These are phyloP conservation scores for Sphaerulina musiva DNA, from an alignment of 2,329 filamentous ascomycete species.

Conservation along the genomic window DNA sequence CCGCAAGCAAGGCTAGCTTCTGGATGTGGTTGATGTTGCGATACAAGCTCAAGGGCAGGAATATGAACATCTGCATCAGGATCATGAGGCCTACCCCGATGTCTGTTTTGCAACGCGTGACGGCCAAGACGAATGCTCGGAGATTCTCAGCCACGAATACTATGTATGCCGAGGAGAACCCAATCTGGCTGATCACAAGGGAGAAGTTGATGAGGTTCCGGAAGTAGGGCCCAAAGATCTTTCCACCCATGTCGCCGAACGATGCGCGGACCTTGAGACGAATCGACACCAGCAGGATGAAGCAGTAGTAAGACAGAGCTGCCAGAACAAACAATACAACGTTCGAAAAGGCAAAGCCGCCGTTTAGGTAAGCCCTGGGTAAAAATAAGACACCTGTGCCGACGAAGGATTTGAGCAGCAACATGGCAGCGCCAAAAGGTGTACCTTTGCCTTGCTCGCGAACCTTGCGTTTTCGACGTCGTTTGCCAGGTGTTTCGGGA, in stretches of 20 bases:
- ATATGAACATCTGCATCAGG: slow-evolving; percentile 89
- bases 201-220: slow-evolving; percentile 78
- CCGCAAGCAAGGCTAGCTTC: slow-evolving; percentile 86
- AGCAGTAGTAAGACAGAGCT: slow-evolving; percentile 89
- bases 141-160: slow-evolving; percentile 95
- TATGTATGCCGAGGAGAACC: slow-evolving; percentile 91
- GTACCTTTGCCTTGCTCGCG: slow-evolving; percentile 71
- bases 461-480: slow-evolving; percentile 68
- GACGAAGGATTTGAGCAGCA: slow-evolving; percentile 95
- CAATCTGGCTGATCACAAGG: slow-evolving; percentile 91
- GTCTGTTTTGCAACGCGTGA: slow-evolving; percentile 76
- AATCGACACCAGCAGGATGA: slow-evolving; percentile 84
- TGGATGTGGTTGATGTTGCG: slow-evolving; percentile 96
- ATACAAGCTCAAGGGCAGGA: slow-evolving; percentile 86
- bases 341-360: slow-evolving; percentile 95
- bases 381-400: slow-evolving; percentile 93
- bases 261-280: slow-evolving; percentile 83
- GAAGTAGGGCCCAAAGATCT: slow-evolving; percentile 87
- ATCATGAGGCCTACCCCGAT: slow-evolving; percentile 88
- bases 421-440: slow-evolving; percentile 69
- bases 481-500: slow-evolving; percentile 50
- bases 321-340: slow-evolving; percentile 81
- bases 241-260: slow-evolving; percentile 92
- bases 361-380: slow-evolving; percentile 87
- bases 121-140: slow-evolving; percentile 87